phyloP scores from a whole-genome alignment of 1,284 basidiomycete genomes.

The Filobasidium uniguttulatum region DNA sequence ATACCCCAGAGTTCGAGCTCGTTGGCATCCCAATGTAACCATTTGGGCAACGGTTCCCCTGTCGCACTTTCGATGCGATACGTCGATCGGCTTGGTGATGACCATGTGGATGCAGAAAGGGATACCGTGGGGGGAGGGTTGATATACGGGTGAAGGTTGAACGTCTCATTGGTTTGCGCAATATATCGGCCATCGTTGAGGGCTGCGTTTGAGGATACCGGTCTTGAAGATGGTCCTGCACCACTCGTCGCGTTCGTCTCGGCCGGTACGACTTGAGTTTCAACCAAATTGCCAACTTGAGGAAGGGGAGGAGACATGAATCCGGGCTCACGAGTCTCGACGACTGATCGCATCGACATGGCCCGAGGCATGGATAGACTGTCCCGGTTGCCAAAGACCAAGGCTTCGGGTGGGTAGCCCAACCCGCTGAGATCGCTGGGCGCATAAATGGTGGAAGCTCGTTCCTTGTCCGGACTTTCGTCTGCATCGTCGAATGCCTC shows the following conservation, averaged over 20 bases:
- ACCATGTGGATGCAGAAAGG: slow-evolving; percentile 32
- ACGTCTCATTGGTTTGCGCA: slow-evolving; percentile 30
- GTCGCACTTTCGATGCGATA: slow-evolving; percentile 28
- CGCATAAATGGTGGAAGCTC: slow-evolving; percentile 21
- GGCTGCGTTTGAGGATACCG: slow-evolving; percentile 4
- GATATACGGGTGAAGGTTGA: slow-evolving; percentile 32
- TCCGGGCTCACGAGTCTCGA: slow-evolving; percentile 18
- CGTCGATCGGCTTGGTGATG: slow-evolving; percentile 27
- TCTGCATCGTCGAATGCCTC: slow-evolving; percentile 30
- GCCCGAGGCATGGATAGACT: slow-evolving; percentile 14
- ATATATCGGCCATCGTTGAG: slow-evolving; percentile 25
- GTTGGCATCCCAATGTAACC: slow-evolving; percentile 33
- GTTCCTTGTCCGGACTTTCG: slow-evolving; percentile 17
- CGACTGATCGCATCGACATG: slow-evolving; percentile 22
- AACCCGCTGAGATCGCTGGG: slow-evolving; percentile 21
- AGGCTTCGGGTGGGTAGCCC: slow-evolving; percentile 28
- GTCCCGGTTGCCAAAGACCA: slow-evolving; percentile 22
- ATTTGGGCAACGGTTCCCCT: slow-evolving; percentile 24
- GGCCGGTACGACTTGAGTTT: slow-evolving; percentile 17
- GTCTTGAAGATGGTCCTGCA: slow-evolving; percentile 9
- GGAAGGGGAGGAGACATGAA: slow-evolving; percentile 31
- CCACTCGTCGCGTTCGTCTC: slow-evolving; percentile 4
- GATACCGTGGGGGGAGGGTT: slow-evolving; percentile 32
- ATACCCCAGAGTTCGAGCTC: slow-evolving; percentile 35
- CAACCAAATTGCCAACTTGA: slow-evolving; percentile 26